phyloP scores from a whole-genome alignment of 768 basidiomycete species.

The Strobilomyces confusus region DNA sequence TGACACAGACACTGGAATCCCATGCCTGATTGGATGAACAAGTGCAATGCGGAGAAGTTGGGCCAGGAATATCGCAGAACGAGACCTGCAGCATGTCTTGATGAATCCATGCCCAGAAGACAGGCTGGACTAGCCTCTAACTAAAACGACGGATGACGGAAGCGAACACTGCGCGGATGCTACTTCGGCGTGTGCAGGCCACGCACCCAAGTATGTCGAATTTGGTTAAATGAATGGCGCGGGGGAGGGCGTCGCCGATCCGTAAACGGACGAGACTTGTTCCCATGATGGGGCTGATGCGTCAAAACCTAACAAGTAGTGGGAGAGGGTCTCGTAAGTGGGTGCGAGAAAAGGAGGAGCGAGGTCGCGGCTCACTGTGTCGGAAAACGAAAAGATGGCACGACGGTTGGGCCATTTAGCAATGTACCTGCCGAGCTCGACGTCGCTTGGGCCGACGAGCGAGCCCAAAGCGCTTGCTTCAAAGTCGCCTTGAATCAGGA shows the following conservation, averaged over 20 bases:
- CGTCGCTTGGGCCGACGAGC: background rate
- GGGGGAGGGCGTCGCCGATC: background rate
- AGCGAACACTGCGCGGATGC: background rate
- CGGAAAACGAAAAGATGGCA: background rate
- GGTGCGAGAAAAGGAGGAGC: background rate
- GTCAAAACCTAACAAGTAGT: conserved; percentile 15
- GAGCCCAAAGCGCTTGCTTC: background rate
- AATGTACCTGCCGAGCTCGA: background rate
- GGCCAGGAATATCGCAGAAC: background rate
- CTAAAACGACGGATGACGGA: background rate
- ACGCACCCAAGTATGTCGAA: conserved; percentile 3
- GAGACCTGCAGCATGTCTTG: background rate
- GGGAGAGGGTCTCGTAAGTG: conserved; percentile 22
- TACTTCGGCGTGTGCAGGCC: conserved; percentile 1
- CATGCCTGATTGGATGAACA: background rate
- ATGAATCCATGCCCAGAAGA: background rate
- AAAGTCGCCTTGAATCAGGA: background rate
- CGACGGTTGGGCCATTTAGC: background rate
- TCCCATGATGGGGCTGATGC: conserved; percentile 18
- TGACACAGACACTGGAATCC: conserved; percentile 2
- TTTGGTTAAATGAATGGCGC: conserved; percentile 22
- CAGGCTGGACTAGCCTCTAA: background rate
- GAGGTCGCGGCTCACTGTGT: background rate
- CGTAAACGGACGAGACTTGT: conserved; percentile 5
- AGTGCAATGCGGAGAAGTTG: background rate